These are phyloP conservation scores for Thymus quinquecostatus DNA, from an alignment of 257 asterid species.

Conservation along the genomic window DNA sequence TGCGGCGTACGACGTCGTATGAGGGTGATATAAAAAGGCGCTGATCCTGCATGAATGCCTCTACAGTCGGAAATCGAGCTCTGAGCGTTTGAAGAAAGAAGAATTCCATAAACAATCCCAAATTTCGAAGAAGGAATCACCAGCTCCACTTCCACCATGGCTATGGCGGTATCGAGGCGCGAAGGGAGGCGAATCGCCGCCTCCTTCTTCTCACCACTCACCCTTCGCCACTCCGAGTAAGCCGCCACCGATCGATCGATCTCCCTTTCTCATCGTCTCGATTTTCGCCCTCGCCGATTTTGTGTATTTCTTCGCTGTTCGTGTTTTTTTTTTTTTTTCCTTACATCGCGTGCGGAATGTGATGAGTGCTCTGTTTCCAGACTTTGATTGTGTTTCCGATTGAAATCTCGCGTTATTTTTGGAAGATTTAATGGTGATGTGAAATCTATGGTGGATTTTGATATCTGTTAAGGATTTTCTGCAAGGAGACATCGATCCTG, in stretches of 20 bases:
- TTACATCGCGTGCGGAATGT: background rate
- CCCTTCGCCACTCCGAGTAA: slow-evolving; percentile 74
- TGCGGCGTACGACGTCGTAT: background rate
- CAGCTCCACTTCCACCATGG: slow-evolving; percentile 46
- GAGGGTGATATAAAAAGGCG: background rate
- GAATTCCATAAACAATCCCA: background rate
- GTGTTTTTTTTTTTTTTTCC: background rate
- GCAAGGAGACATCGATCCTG: background rate
- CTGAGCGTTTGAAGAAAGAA: background rate
- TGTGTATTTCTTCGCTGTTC: background rate
- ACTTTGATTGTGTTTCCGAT: no score
- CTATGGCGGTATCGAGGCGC: slow-evolving; percentile 85
- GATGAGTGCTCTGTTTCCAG: background rate
- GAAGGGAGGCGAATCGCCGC: slow-evolving; percentile 90
- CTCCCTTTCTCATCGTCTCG: background rate
- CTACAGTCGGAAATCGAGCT: background rate
- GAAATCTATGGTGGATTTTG: background rate
- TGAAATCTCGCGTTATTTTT: no score
- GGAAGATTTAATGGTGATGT: background rate
- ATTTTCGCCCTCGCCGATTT: background rate
- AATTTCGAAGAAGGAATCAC: background rate
- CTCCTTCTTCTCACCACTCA: slow-evolving; percentile 61
- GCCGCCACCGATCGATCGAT: slow-evolving; percentile 8
- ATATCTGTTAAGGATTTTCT: background rate
- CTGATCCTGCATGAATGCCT: slow-evolving; percentile 2